Conservation (phyloP, 768 basidiomycete genomes). For the Antrodiella citrinella region DNA sequence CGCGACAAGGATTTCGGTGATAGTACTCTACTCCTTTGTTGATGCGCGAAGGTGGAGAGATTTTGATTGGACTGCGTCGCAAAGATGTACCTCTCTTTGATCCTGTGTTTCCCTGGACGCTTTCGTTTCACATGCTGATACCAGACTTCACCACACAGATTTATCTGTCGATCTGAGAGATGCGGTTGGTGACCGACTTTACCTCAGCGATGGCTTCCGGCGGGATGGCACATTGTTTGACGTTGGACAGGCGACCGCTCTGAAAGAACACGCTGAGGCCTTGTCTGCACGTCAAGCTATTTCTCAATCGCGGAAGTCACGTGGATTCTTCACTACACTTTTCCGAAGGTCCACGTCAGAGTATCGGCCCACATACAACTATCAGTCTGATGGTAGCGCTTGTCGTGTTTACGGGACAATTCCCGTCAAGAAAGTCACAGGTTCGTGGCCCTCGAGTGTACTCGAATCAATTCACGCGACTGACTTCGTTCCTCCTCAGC, state of each 20-base stretch:
- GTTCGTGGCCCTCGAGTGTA: constrained; percentile 33
- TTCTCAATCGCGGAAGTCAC: constrained; percentile 64
- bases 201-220: constrained; percentile 69
- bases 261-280: constrained; percentile 60
- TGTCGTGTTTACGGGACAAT: constrained; percentile 85
- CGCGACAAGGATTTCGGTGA: too few species aligned
- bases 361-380: constrained; percentile 70
- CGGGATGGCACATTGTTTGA: constrained; percentile 86
- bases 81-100: too few species aligned
- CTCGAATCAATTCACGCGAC: background rate
- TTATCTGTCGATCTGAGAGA: constrained; percentile 87
- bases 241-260: constrained; percentile 66
- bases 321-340: constrained; percentile 60
- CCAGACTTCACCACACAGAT: constrained; percentile 33
- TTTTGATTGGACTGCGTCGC: background rate
- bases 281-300: constrained; percentile 67
- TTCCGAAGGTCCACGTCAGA: constrained; percentile 34
- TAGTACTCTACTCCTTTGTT: too few species aligned
- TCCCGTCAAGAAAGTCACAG: constrained; percentile 83
- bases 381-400: constrained; percentile 60
- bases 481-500: constrained; percentile 41
- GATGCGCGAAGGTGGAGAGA: too few species aligned
- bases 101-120: background rate
- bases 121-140: background rate
- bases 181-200: constrained; percentile 86